Evolutionary conservation across 1,284 basidiomycete genomes (phyloP).

Genomic region (Cutaneotrichosporon sp.): DNA sequence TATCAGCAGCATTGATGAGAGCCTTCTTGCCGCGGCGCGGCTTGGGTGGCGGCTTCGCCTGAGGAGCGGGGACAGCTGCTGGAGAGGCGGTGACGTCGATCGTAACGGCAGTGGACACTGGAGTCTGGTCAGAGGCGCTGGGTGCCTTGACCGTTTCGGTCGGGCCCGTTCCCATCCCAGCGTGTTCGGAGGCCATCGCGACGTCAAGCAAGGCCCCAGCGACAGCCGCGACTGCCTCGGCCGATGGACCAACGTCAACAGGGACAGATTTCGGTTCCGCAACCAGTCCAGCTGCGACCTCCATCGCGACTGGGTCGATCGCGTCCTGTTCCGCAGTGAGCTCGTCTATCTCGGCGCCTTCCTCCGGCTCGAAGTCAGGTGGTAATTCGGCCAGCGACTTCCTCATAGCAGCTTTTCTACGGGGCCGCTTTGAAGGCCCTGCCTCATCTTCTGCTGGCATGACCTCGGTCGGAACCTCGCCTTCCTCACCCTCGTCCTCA

Average conservation of each 20-base stretch:
- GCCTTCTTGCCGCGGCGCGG: neutral
- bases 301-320: neutral
- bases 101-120: neutral
- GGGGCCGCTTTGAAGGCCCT: slow-evolving; percentile 1
- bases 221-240: neutral
- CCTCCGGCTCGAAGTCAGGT: neutral
- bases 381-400: neutral
- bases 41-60: neutral
- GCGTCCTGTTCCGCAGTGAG: neutral
- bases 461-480: neutral
- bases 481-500: slow-evolving; percentile 9
- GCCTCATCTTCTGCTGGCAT: neutral
- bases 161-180: too few relatives aligned
- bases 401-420: neutral
- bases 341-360: neutral
- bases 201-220: neutral
- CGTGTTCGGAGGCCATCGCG: neutral
- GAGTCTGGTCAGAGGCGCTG: neutral
- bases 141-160: neutral
- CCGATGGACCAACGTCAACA: neutral
- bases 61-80: neutral
- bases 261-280: neutral
- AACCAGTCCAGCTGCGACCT: neutral
- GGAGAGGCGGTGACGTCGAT: neutral
- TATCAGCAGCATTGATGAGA: neutral